Percentiles rank a stretch among this genome's conserved stretches.
phyloP scores from a whole-genome alignment of 495 filamentous ascomycete genomes.

The Penicillium egyptiacum region DNA sequence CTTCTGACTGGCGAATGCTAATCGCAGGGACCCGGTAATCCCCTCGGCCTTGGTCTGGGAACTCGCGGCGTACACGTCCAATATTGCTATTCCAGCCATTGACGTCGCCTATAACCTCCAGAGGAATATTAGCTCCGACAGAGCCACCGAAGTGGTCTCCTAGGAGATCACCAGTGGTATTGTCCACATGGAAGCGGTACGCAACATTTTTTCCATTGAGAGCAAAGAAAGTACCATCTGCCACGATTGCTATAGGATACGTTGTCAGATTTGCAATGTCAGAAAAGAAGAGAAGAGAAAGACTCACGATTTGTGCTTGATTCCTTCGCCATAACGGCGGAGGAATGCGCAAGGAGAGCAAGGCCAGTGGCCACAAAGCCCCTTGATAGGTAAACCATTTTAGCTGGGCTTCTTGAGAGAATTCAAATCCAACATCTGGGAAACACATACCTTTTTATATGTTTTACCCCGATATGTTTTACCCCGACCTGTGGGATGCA shows the following conservation, averaged over 20 bases:
- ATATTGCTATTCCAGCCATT: slow-evolving; percentile 48
- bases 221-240: slow-evolving; percentile 47
- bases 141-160: slow-evolving; percentile 53
- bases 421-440: not conserved
- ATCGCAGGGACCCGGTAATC: slow-evolving; percentile 56
- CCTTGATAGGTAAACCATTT: slow-evolving; percentile 10
- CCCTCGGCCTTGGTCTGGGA: slow-evolving; percentile 55
- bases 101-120: slow-evolving; percentile 37
- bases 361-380: slow-evolving; percentile 8
- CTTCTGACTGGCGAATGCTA: slow-evolving; percentile 49
- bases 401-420: not conserved
- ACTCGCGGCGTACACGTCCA: slow-evolving; percentile 51
- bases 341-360: slow-evolving; percentile 2
- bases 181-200: slow-evolving; percentile 56
- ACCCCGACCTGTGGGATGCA: not conserved
- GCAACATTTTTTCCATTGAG: slow-evolving; percentile 50
- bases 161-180: slow-evolving; percentile 47
- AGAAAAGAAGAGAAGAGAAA: not conserved
- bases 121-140: slow-evolving; percentile 37
- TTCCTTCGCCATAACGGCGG: slow-evolving; percentile 2
- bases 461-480: not conserved
- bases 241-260: slow-evolving; percentile 36
- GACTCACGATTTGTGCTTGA: slow-evolving; percentile 9
- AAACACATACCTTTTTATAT: slow-evolving; percentile 2
- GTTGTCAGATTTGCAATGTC: not conserved